phyloP scores from a whole-genome alignment of 2,329 filamentous ascomycete species.

The Fusarium sublunatum region DNA sequence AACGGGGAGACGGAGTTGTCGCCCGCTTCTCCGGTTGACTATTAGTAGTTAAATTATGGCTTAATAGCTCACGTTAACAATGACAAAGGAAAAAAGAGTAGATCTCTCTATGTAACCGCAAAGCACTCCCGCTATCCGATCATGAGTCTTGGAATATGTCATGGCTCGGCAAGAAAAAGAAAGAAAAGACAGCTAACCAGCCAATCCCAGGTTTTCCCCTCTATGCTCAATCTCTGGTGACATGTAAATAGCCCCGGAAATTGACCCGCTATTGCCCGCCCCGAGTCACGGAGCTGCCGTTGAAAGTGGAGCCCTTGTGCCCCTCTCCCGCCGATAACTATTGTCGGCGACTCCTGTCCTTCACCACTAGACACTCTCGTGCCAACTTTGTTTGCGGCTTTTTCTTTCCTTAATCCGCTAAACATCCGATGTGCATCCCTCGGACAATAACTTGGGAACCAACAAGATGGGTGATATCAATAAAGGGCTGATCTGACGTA shows the following conservation, averaged over 20 bases:
- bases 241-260: background rate
- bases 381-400: slow-evolving; percentile 8
- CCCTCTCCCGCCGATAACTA: slow-evolving; percentile 26
- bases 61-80: background rate
- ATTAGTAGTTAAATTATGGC: background rate
- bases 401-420: slow-evolving; percentile 23
- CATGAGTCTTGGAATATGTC: slow-evolving; percentile 14
- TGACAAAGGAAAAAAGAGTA: background rate
- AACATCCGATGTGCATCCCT: slow-evolving; percentile 17
- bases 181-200: background rate
- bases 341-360: slow-evolving; percentile 21
- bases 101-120: slow-evolving; percentile 4
- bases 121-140: background rate
- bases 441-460: slow-evolving; percentile 3
- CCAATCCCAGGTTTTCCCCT: background rate
- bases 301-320: slow-evolving; percentile 27
- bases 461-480: background rate
- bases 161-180: slow-evolving; percentile 5
- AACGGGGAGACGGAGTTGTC: slow-evolving; percentile 14
- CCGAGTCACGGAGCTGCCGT: slow-evolving; percentile 38
- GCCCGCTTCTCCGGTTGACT: slow-evolving; percentile 4
- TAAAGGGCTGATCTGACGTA: slow-evolving; percentile 1
- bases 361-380: background rate
- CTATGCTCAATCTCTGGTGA: background rate
- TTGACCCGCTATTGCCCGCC: slow-evolving; percentile 35